phyloP scores from a whole-genome alignment of 352 stramenopile genomes.

The Phytophthora aleatoria region DNA sequence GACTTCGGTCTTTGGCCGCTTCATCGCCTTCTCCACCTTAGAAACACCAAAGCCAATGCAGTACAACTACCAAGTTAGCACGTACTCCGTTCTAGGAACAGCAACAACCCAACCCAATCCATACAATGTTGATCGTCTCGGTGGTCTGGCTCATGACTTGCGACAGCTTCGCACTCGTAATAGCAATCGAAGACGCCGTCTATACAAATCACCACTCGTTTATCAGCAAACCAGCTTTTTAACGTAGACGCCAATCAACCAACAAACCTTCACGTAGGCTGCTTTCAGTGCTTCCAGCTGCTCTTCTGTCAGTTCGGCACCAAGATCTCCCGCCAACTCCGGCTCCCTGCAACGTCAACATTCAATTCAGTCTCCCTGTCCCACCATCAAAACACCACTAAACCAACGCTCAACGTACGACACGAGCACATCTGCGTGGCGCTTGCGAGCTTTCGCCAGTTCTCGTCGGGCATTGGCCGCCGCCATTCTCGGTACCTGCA shows the following conservation, averaged over 20 bases:
- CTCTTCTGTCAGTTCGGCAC: conserved; percentile 39
- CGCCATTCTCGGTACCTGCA: conserved; percentile 56
- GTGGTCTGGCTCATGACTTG: conserved; percentile 62
- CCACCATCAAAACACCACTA: conserved; percentile 13
- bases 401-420: conserved; percentile 28
- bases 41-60: neutral
- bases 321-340: conserved; percentile 31
- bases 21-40: conserved; percentile 76
- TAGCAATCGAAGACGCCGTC: conserved; percentile 64
- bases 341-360: conserved; percentile 20
- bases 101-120: neutral
- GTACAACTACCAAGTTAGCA: neutral
- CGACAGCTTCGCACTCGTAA: conserved; percentile 55
- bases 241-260: neutral
- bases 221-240: neutral
- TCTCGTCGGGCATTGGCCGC: conserved; percentile 56
- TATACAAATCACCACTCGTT: conserved; percentile 17
- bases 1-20: conserved; percentile 72
- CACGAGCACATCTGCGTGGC: conserved; percentile 53
- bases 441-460: conserved; percentile 60
- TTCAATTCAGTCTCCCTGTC: conserved; percentile 3
- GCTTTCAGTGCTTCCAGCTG: conserved; percentile 56
- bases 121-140: conserved; percentile 74
- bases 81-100: neutral
- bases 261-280: conserved; percentile 56